Base-by-base conservation (phyloP, 768 basidiomycete species). In the Tephrocybe rancida region DNA sequence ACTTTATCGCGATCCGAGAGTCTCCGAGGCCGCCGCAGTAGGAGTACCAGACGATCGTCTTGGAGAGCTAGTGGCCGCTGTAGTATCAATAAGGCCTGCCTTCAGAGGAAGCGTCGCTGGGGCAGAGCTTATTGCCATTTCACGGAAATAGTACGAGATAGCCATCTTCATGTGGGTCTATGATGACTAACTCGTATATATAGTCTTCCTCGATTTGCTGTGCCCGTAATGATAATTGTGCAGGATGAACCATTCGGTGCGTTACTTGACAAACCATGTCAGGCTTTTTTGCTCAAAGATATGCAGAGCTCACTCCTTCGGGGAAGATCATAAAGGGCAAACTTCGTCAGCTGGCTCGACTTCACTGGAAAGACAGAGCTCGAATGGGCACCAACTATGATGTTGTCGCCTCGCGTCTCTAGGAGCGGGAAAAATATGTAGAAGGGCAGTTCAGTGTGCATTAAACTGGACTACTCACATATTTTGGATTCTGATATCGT, bases 221-320 rank as follows among this genome's bases (percentile, higher is more conserved):
- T 85, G 13, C 84, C 84, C 32, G 81, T 80, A 16, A 83, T 86
- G 79, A 72, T 86, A 48, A 56, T 83, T 14, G 65, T 84, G 10
- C 67, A 68, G 26, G 70, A 77, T 46, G 66, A 74, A 27, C 73
- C 77, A 2, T 78, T 85, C 49, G 77, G 81, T 59, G 25, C 10
- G 53, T 66, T 18, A 2, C 19, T 41, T 48, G 2, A n/a, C 30
- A 39, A 19, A 21, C 37, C 14, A 35, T 42, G 13, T 25, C 2
- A 18, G 22, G 45, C 18, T 16, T 35, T 19, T 32, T 34, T 16
- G 26, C 46, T 14, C 54, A 38, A 44, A 19, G 18, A 42, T 50
- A n/a, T 11, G 25, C 48, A 83, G 83, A 74, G 51, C 74, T 77
- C 52, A 85, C 81, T 9, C 81, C 83, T 14, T 79, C 82, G 7